Evolutionary conservation across 2,329 filamentous ascomycete genomes (phyloP), one percentile per base, ranked within the genome.

Genomic region (Ilyonectria robusta): DNA sequence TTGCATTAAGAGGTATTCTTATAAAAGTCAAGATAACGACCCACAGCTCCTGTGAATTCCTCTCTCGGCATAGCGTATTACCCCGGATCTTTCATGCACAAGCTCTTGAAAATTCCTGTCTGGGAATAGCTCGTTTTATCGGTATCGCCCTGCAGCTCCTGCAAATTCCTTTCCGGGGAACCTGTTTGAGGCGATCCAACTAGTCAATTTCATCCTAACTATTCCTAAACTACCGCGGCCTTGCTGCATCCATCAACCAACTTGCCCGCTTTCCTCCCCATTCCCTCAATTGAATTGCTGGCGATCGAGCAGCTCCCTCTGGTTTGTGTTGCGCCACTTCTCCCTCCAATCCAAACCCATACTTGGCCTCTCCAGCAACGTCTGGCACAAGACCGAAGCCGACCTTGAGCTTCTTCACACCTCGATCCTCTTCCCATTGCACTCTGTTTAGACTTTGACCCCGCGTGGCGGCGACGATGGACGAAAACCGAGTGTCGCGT

Each of bases 401-500:
- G 29, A 59, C 57, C 35, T 59, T 59, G 19, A 59, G 13, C 46
- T 51, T 51, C 17, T 50, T 59, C 13, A 40, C 21, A 8, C 26
- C 21, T 8, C 19, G 17, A 21, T 59, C 46, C 11, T n/a, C 31
- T 40, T 51, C 26, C 57, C 57, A 59, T 9, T 51, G 57, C 1
- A 59, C 46, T 5, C 44, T 48, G n/a, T 59, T 59, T 9, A 59
- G 35, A 42, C 57, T 59, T n/a, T 59, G 57, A 10, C 46, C 57
- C 15, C 57, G 19, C 0, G 71, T 73, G 4, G 71, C 71, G 0
- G 61, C 62, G 0, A 70, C 69, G 2, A 73, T 72, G 7, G 71
- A 35, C 31, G 71, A 73, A 3, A 73, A 73, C 0, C 69, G 68
- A 44, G 72, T 73, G 6, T 59, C 70, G 2, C 71, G 69, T 10